A percentile compares a stretch with the other conserved stretches of the same genome.
Conservation (phyloP, 1,284 basidiomycete genomes). For the Porogramme epimiltina region DNA sequence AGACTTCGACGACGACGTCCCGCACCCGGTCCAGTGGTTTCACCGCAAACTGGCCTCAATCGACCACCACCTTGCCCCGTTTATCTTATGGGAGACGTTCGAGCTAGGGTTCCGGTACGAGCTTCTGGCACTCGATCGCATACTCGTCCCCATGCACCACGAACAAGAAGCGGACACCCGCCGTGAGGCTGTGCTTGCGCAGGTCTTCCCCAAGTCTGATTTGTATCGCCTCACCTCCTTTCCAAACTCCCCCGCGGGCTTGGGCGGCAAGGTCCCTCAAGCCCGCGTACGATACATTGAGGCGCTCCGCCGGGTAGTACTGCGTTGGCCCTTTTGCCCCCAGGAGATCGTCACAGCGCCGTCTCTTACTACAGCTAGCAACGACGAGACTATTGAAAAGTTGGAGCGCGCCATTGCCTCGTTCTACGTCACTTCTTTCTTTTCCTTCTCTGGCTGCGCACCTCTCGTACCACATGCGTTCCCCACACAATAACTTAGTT, state of each 20-base stretch:
- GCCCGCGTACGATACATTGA: neutral
- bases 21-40: neutral
- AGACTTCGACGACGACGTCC: neutral
- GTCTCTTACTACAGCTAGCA: neutral
- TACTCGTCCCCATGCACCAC: neutral
- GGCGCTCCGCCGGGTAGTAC: neutral
- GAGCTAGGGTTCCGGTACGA: constrained; percentile 13
- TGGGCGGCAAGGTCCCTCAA: neutral
- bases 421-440: constrained; percentile 1
- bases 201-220: neutral
- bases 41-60: neutral
- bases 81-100: constrained; percentile 6
- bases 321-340: constrained; percentile 1
- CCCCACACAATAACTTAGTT: too few relatives aligned
- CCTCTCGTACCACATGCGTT: neutral
- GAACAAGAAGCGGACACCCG: neutral
- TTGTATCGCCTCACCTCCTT: neutral
- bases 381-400: neutral
- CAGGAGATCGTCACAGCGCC: neutral
- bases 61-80: neutral
- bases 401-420: neutral
- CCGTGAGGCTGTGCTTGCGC: neutral
- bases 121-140: constrained; percentile 3
- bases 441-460: neutral
- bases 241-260: neutral